A percentile compares a stretch with the other conserved stretches of the same genome.
phyloP scores from a whole-genome alignment of 331 rosid genomes.

The Acacia pycnantha region DNA sequence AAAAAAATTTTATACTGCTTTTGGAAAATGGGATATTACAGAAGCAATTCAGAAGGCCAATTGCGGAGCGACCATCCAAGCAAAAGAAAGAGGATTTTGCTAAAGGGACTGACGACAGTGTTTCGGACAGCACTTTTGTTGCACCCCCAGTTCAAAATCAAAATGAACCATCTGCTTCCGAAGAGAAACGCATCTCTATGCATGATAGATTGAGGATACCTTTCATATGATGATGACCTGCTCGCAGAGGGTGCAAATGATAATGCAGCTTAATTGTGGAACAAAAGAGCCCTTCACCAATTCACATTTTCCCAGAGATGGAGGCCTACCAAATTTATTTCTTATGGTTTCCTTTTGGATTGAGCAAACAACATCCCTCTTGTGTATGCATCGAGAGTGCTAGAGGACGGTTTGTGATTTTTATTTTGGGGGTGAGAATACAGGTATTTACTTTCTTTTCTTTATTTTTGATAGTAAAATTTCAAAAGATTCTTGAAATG shows the following conservation, averaged over 20 bases:
- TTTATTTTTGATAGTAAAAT: neutral
- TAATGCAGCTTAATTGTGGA: conserved; percentile 35
- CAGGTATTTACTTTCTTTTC: neutral
- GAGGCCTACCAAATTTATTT: neutral
- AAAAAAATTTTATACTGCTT: too few relatives aligned
- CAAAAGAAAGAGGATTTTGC: conserved; percentile 39
- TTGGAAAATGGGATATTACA: too few relatives aligned
- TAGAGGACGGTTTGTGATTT: neutral
- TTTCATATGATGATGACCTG: conserved; percentile 72
- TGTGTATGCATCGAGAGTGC: neutral
- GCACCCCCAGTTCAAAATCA: conserved; percentile 32
- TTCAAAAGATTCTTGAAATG: conserved; percentile 12
- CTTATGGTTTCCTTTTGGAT: conserved; percentile 41
- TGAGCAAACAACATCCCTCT: neutral
- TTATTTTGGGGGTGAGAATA: conserved; percentile 1
- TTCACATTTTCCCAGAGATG: conserved; percentile 13
- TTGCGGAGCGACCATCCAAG: conserved; percentile 26
- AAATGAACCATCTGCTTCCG: conserved; percentile 37
- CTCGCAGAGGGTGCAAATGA: conserved; percentile 44
- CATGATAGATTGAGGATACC: conserved; percentile 77
- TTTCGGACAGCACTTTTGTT: conserved; percentile 15
- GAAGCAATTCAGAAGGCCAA: conserved; percentile 75
- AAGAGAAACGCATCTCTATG: conserved; percentile 46
- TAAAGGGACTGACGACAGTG: conserved; percentile 4
- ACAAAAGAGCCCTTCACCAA: conserved; percentile 11